Conservation (phyloP, 2,329 filamentous ascomycete species). For the Penicillium sp. region DNA sequence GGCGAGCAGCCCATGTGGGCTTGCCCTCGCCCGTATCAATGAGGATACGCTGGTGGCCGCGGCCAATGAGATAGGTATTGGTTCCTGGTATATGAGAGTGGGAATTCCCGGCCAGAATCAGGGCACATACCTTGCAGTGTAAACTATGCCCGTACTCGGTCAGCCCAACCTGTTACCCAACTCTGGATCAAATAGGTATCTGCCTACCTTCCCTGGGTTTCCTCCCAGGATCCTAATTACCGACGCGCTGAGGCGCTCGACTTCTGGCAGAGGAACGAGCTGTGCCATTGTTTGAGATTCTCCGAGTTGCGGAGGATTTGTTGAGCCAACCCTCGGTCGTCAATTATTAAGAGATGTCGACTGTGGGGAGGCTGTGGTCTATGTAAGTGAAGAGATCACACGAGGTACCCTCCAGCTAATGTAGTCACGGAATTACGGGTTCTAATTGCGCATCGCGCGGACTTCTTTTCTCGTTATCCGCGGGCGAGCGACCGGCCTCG, state of each 20-base stretch:
- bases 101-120: neutral
- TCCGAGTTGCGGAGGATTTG: neutral
- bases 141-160: constrained; percentile 41
- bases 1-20: constrained; percentile 66
- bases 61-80: constrained; percentile 91
- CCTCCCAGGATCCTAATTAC: constrained; percentile 84
- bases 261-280: constrained; percentile 65
- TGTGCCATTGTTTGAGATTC: constrained; percentile 53
- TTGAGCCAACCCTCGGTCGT: neutral
- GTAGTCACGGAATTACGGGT: neutral
- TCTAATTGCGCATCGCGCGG: constrained; percentile 1
- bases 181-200: neutral
- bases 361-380: neutral
- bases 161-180: constrained; percentile 9
- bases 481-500: constrained; percentile 19
- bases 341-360: constrained; percentile 2
- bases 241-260: constrained; percentile 73
- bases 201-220: constrained; percentile 76
- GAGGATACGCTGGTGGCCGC: constrained; percentile 69
- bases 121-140: constrained; percentile 54
- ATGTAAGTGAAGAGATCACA: neutral
- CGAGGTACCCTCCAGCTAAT: neutral
- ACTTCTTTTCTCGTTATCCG: neutral
- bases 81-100: constrained; percentile 55
- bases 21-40: constrained; percentile 88